Evolutionary conservation across 345 rosid species (phyloP).

Genomic region (Corymbia maculata): DNA sequence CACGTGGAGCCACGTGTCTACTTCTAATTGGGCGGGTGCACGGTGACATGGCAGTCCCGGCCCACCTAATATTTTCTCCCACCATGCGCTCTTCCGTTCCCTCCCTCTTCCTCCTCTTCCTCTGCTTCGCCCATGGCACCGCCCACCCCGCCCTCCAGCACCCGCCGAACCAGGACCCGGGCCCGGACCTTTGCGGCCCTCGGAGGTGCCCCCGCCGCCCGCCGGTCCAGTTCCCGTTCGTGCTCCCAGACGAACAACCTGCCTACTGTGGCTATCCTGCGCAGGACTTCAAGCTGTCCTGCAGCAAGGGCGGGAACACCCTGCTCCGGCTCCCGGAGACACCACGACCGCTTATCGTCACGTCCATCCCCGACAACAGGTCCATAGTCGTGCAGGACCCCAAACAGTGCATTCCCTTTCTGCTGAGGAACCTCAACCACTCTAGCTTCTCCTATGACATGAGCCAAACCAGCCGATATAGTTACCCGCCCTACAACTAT

Average conservation of each 20-base stretch:
- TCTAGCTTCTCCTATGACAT: neutral
- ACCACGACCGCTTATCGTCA: neutral
- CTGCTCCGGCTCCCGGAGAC: neutral
- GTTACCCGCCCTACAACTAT: neutral
- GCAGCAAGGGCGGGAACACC: neutral
- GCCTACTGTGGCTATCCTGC: neutral
- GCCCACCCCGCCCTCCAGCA: neutral
- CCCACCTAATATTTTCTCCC: too few relatives aligned
- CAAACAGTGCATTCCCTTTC: rapidly evolving
- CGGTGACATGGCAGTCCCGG: too few relatives aligned
- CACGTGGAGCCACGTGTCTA: too few relatives aligned
- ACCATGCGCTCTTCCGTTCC: too few relatives aligned
- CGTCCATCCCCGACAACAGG: neutral
- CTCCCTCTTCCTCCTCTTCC: too few relatives aligned
- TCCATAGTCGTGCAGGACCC: neutral
- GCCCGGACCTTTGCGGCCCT: neutral
- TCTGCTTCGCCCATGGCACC: neutral
- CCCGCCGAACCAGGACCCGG: neutral
- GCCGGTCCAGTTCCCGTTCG: neutral
- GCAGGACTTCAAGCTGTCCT: neutral
- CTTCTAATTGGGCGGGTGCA: too few relatives aligned
- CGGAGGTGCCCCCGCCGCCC: neutral
- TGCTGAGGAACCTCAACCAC: neutral
- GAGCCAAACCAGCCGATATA: rapidly evolving
- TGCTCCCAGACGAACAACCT: neutral